Percentiles rank a stretch among this genome's conserved stretches.
Evolutionary conservation across 371 early-diverging fungal genomes (phyloP).

Genomic region (Lichtheimia ornata): DNA sequence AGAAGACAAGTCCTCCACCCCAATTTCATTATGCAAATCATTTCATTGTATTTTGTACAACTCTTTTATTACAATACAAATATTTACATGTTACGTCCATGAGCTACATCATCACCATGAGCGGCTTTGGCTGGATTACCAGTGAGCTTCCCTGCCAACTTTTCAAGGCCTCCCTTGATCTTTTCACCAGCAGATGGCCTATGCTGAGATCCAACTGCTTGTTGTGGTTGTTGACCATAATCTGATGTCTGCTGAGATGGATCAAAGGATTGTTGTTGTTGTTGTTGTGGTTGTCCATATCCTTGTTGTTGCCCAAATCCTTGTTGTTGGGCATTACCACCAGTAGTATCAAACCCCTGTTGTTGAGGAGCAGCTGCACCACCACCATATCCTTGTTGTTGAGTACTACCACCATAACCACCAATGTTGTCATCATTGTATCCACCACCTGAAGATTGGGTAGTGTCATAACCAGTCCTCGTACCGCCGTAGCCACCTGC

Average conservation of each 20-base stretch:
- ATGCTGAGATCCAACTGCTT: not conserved
- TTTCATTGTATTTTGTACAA: too few relatives aligned
- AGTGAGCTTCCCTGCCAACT: constrained; percentile 21
- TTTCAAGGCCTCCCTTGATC: constrained; percentile 25
- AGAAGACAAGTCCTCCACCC: too few relatives aligned
- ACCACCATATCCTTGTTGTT: too few relatives aligned
- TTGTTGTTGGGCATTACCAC: not conserved
- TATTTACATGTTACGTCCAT: constrained; percentile 11
- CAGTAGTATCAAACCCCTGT: not conserved
- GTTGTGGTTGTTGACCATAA: not conserved
- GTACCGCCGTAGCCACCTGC: too few relatives aligned
- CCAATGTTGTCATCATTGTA: too few relatives aligned
- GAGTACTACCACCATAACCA: too few relatives aligned
- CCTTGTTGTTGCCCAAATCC: not conserved
- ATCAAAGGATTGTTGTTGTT: not conserved
- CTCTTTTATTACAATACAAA: too few relatives aligned
- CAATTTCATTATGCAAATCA: too few relatives aligned
- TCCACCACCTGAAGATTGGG: too few relatives aligned
- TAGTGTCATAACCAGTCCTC: too few relatives aligned
- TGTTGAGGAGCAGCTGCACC: too few relatives aligned
- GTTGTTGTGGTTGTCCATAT: not conserved
- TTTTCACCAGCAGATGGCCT: constrained; percentile 37
- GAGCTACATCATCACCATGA: constrained; percentile 19
- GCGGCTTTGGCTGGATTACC: constrained; percentile 17
- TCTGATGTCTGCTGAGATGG: not conserved